Conservation (phyloP, 129 eudicot genomes). For the Flaveria robusta region DNA sequence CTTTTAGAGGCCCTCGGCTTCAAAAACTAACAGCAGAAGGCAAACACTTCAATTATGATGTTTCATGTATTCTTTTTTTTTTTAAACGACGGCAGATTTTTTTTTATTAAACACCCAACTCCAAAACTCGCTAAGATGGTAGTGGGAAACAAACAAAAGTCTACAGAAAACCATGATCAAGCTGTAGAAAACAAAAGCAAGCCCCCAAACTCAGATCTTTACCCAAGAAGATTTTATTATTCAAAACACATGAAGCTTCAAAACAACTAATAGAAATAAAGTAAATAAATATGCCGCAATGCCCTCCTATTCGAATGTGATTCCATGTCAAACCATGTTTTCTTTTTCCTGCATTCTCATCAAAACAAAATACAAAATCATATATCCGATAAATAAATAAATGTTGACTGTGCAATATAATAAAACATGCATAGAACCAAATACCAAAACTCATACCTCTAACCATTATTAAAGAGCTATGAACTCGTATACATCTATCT, state of each 20-base stretch:
- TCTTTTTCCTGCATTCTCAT: neutral
- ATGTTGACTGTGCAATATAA: neutral
- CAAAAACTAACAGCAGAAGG: too few species aligned
- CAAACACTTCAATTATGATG: too few species aligned
- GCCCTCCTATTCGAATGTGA: neutral
- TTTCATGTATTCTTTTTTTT: too few species aligned
- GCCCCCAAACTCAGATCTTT: neutral
- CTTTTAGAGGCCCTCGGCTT: too few species aligned
- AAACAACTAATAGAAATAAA: neutral
- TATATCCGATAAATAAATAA: neutral
- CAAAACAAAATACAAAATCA: neutral
- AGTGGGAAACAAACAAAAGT: too few species aligned
- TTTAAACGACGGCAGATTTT: too few species aligned
- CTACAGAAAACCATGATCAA: neutral
- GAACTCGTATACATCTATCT: neutral
- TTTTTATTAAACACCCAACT: too few species aligned
- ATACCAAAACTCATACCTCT: neutral
- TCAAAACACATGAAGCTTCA: neutral
- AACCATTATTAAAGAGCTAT: too few species aligned
- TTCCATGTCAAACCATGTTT: neutral
- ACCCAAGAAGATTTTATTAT: neutral
- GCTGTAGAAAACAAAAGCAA: neutral
- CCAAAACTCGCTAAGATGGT: too few species aligned
- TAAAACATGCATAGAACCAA: neutral
- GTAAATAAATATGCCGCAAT: neutral